Percentiles rank a stretch among this genome's conserved stretches.
Conservation (phyloP, 306 rosid genomes). For the Begonia loranthoides region DNA sequence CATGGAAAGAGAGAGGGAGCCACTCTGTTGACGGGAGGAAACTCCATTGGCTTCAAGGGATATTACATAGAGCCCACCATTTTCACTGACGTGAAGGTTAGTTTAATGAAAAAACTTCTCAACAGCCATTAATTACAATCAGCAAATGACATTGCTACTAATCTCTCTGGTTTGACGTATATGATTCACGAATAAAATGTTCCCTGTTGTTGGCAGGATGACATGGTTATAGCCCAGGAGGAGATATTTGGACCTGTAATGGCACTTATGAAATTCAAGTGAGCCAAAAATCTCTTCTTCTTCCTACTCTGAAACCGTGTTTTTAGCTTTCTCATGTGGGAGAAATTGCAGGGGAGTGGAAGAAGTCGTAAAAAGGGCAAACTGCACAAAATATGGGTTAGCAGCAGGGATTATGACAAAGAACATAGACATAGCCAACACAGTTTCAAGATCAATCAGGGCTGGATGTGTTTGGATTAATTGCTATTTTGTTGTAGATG, state of each 20-base stretch:
- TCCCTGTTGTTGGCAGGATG: slow-evolving; percentile 30
- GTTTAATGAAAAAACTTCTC: background rate
- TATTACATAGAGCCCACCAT: slow-evolving; percentile 82
- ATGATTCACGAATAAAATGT: too few species aligned
- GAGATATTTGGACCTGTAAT: slow-evolving; percentile 87
- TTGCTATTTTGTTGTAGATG: slow-evolving; percentile 53
- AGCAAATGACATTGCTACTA: too few species aligned
- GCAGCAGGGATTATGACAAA: slow-evolving; percentile 85
- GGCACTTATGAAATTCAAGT: slow-evolving; percentile 68
- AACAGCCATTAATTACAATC: too few species aligned
- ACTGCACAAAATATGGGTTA: slow-evolving; percentile 54
- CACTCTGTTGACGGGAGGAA: slow-evolving; percentile 71
- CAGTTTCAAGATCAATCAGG: slow-evolving; percentile 67
- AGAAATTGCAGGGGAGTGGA: slow-evolving; percentile 38
- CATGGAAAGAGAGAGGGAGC: slow-evolving; percentile 86
- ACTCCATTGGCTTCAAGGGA: slow-evolving; percentile 45
- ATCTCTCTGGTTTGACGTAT: too few species aligned
- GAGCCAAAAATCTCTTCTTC: background rate
- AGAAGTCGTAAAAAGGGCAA: slow-evolving; percentile 60
- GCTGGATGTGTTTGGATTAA: slow-evolving; percentile 78
- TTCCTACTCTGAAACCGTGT: background rate
- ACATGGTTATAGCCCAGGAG: slow-evolving; percentile 50
- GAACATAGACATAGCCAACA: slow-evolving; percentile 54
- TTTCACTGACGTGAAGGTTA: slow-evolving; percentile 67
- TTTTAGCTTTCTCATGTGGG: too few species aligned